These are phyloP conservation scores for Cladosporium oxysporum DNA, from an alignment of 2,329 filamentous ascomycete species.

Conservation along the genomic window DNA sequence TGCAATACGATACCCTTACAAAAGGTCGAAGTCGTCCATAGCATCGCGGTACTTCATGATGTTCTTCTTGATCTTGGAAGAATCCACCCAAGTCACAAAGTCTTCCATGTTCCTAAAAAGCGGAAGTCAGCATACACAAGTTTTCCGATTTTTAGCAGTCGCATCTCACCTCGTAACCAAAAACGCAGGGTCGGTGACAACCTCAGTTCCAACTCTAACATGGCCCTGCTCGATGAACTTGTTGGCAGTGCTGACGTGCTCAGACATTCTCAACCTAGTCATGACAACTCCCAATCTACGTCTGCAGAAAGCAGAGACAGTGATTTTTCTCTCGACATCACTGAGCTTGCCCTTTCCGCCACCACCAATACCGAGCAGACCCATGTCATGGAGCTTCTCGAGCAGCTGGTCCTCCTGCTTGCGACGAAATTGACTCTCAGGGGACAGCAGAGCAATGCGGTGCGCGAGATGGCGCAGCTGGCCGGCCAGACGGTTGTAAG, in stretches of 20 bases:
- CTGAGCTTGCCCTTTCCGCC: conserved; percentile 61
- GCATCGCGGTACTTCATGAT: conserved; percentile 95
- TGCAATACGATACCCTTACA: conserved; percentile 48
- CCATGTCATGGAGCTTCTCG: conserved; percentile 92
- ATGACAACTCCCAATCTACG: conserved; percentile 85
- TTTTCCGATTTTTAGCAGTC: neutral
- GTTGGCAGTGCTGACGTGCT: conserved; percentile 76
- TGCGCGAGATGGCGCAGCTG: conserved; percentile 90
- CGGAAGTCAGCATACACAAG: conserved; percentile 14
- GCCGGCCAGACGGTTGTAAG: conserved; percentile 49
- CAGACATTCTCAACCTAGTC: conserved; percentile 87
- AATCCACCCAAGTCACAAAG: conserved; percentile 94
- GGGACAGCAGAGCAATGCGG: conserved; percentile 76
- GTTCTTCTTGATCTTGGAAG: conserved; percentile 94
- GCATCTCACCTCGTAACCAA: conserved; percentile 65
- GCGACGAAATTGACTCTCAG: conserved; percentile 73
- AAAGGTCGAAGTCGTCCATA: conserved; percentile 90
- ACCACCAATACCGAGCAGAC: conserved; percentile 72
- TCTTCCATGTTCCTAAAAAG: conserved; percentile 75
- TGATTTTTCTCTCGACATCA: conserved; percentile 80
- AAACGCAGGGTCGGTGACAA: conserved; percentile 86
- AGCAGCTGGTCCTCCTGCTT: conserved; percentile 87
- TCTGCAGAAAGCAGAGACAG: conserved; percentile 84
- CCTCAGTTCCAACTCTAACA: conserved; percentile 86
- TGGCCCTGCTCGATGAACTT: conserved; percentile 94